Evolutionary conservation across 2,329 filamentous ascomycete genomes (phyloP).

Genomic region (Sclerotinia borealis): DNA sequence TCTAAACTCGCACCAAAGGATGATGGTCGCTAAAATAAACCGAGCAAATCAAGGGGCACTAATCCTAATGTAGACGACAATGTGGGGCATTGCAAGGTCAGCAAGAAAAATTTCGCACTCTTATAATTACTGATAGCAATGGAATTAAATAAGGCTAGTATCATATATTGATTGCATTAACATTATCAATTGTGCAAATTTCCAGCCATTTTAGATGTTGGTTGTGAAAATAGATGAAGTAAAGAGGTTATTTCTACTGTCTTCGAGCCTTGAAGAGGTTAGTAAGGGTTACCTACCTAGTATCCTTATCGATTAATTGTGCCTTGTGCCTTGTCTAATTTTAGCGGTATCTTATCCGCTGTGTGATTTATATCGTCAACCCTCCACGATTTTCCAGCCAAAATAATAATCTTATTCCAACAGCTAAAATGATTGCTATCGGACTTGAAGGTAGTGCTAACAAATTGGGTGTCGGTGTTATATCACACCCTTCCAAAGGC

Average conservation of each 20-base stretch:
- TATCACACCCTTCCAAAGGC: constrained; percentile 60
- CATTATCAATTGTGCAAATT: neutral
- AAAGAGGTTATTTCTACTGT: neutral
- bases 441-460: constrained; percentile 92
- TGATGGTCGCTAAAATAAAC: constrained; percentile 12
- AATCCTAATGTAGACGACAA: neutral
- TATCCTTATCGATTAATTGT: constrained; percentile 13
- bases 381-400: neutral
- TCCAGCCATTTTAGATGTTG: neutral
- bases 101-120: constrained; percentile 12
- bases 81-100: constrained; percentile 8
- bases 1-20: constrained; percentile 11
- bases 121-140: neutral
- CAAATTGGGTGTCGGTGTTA: constrained; percentile 91
- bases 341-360: constrained; percentile 3
- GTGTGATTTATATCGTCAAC: neutral
- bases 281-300: neutral
- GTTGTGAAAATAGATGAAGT: neutral
- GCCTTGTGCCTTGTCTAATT: constrained; percentile 5
- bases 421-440: constrained; percentile 53
- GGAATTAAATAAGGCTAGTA: neutral
- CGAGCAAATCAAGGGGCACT: constrained; percentile 11
- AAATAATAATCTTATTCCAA: neutral
- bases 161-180: neutral
- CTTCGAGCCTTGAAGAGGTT: no score